Conservation (phyloP, 192 early-diverging fungal species). For the Coemansia biformis region DNA sequence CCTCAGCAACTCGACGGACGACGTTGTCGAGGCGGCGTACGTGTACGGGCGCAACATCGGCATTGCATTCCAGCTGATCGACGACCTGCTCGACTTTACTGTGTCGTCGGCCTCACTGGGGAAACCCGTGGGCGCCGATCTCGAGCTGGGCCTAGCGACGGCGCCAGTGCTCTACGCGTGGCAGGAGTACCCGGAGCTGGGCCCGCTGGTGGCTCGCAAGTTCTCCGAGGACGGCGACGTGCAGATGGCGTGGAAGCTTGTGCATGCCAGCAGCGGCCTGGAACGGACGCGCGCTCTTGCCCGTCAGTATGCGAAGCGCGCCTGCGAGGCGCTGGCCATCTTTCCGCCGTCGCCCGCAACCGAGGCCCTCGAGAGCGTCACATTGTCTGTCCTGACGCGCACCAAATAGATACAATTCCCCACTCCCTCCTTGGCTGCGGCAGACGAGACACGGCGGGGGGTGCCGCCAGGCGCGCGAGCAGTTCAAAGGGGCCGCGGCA, state of each 20-base stretch:
- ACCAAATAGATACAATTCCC: slow-evolving; percentile 75
- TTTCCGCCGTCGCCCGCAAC: slow-evolving; percentile 72
- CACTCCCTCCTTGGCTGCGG: no score
- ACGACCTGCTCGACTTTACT: slow-evolving; percentile 91
- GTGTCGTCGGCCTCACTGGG: slow-evolving; percentile 64
- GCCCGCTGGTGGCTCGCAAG: slow-evolving; percentile 78
- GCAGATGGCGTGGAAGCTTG: slow-evolving; percentile 66
- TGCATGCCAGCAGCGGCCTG: slow-evolving; percentile 75
- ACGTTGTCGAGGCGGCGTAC: slow-evolving; percentile 75
- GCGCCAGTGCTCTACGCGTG: slow-evolving; percentile 92
- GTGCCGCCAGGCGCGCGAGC: no score
- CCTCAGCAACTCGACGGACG: slow-evolving; percentile 67
- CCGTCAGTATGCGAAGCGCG: slow-evolving; percentile 65
- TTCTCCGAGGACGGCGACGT: slow-evolving; percentile 76
- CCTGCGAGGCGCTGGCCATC: slow-evolving; percentile 60
- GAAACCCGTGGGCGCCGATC: slow-evolving; percentile 86
- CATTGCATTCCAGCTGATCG: slow-evolving; percentile 90
- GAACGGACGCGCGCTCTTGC: slow-evolving; percentile 72
- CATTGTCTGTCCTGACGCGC: slow-evolving; percentile 74
- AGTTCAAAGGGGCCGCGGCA: no score
- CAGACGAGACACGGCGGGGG: no score
- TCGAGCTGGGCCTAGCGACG: slow-evolving; percentile 85
- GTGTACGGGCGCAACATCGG: slow-evolving; percentile 86
- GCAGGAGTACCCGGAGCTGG: slow-evolving; percentile 79
- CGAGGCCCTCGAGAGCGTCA: slow-evolving; percentile 72